Conservation (phyloP, 768 basidiomycete species). For the Kwoniella mangroviensis region DNA sequence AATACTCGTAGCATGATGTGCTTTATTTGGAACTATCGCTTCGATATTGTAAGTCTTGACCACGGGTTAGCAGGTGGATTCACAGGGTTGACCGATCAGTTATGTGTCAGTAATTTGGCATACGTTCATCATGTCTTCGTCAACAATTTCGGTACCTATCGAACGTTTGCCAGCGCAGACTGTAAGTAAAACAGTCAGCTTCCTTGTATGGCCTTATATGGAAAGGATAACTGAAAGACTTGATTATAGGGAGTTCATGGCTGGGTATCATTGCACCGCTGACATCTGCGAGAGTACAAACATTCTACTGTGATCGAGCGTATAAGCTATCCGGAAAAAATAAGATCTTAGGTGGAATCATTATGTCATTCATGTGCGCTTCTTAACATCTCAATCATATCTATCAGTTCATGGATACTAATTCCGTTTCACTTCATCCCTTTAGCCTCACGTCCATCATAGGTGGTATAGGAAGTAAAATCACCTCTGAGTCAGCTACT, state of each 20-base stretch:
- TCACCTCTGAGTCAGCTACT: conserved; percentile 1
- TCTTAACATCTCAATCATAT: neutral
- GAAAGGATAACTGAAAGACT: neutral
- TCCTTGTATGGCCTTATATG: no score
- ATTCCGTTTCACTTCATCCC: neutral
- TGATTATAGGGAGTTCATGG: conserved; percentile 11
- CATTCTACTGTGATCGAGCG: conserved; percentile 13
- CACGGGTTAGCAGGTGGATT: no score
- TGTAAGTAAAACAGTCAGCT: neutral
- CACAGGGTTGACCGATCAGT: no score
- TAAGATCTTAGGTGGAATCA: conserved; percentile 2
- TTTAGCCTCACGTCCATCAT: conserved; percentile 1
- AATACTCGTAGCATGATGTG: conserved; percentile 10
- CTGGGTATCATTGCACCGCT: conserved; percentile 8
- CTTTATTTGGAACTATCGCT: conserved; percentile 4
- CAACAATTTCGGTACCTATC: conserved; percentile 3
- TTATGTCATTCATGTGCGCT: conserved; percentile 11
- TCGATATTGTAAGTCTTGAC: conserved; percentile 10
- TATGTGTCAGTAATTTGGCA: neutral
- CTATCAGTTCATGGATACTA: neutral
- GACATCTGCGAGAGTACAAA: conserved; percentile 10
- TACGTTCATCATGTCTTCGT: conserved; percentile 12
- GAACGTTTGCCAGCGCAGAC: conserved; percentile 1
- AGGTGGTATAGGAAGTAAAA: conserved; percentile 15
- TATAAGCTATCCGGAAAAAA: conserved; percentile 10